Evolutionary conservation across 192 early-diverging fungal species (phyloP), one percentile per base, ranked within the genome.

Genomic region (Podila epicladia): DNA sequence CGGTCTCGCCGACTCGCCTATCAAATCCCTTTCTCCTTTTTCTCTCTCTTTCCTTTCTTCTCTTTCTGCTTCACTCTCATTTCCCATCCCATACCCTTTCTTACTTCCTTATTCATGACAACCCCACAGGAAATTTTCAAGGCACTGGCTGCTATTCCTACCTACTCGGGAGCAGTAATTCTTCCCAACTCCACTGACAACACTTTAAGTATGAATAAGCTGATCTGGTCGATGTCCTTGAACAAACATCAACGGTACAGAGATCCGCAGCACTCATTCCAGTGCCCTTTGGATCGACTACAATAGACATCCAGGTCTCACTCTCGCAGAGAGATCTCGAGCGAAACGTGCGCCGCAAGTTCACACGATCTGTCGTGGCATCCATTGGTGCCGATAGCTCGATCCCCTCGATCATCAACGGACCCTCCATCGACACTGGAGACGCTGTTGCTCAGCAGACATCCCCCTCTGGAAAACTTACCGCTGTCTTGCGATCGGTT

Each of bases 261-360:
- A 7, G 58, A 28, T 26, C 29, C 19, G 24, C 65, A 17, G 15
- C 57, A 19, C 28, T 57, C 38, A 41, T 9, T 45, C 17, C 37
- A n/a, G 1, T 11, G 3, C 35, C 1, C 9, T 26, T 31, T 49
- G n/a, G 20, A 11, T 65, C 29, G 1, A 6, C 7, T 45, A 11
- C 22, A 17, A 66, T 33, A 76, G 82, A 76, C 28, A 78, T 83
- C 67, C 72, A 78, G 58, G 72, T 80, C 9, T 66, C 61, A 1
- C 65, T 78, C 24, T 75, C 75, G 58, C 89, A 90, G 72, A 74
- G 88, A 49, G 90, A 91, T 41, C 86, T 90, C 70, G 72, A 73
- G 17, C 82, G 86, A 58, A 86, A 89, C 38, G 65, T 75, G 58
- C 82, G 84, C 72, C 87, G 90, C 41, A 83, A 69, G 60, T 78